Evolutionary conservation across 2,329 filamentous ascomycete species (phyloP), one percentile per base, ranked within the genome.

Genomic region (Fusarium sp.): DNA sequence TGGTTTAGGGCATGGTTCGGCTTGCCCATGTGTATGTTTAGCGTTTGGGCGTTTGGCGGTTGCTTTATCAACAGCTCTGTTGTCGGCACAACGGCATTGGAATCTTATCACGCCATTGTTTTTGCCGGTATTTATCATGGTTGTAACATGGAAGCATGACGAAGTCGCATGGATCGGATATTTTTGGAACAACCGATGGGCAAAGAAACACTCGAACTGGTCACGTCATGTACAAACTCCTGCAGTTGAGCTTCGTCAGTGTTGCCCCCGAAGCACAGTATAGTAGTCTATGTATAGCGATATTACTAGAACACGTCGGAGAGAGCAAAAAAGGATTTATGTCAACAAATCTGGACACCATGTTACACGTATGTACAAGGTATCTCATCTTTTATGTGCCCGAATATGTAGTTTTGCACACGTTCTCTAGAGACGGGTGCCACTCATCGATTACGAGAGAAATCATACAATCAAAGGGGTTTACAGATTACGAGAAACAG

Each of bases 1-100:
- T 59, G 38, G n/a, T 42, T 40, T 49, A 32, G 30, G 55, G 51
- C 59, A 61, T 58, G 46, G 25, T 51, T 61, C 16, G 22, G 18
- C 45, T 55, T 20, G 43, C 27, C 40, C 22, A 22, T 55, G n/a
- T 71, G 52, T 66, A 47, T 61, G 55, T 55, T 68, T 72, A 68
- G 71, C 71, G 66, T 42, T 20, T 22, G 53, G 68, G 63, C 50
- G 72, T 73, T 73, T 30, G 47, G 59, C 40, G 68, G 57, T 57
- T 59, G 71, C 51, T 54, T 59, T 46, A 34, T 30, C 27, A 53
- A 24, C 20, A 59, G 51, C 47, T 42, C 30, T 32, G 20, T 53
- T 54, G 43, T 52, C 46, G 49, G 15, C 14, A 53, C 32, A 55
- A 58, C 32, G 52, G 27, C 29, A 62, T 63, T 25, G 34, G 53